Evolutionary conservation across 306 rosid species (phyloP).

Genomic region (Sechiopsis laciniata): DNA sequence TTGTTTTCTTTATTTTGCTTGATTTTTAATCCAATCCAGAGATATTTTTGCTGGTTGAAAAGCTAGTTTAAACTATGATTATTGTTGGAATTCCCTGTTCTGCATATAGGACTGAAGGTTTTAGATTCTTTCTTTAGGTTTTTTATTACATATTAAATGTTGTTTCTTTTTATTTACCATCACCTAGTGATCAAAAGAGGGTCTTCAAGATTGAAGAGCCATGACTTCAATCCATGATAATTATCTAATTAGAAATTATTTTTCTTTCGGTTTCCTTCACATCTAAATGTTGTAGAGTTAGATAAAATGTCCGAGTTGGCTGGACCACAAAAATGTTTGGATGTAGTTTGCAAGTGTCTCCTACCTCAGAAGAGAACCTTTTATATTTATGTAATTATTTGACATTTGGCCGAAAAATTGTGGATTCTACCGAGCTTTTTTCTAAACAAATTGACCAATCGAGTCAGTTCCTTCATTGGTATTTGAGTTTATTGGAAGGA

Average conservation of each 20-base stretch:
- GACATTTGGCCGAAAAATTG: conserved; percentile 11
- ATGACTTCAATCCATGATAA: too few species aligned
- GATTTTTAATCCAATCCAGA: not conserved
- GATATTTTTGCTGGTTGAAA: conserved; percentile 11
- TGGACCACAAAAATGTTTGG: not conserved
- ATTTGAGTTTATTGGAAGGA: conserved; percentile 1
- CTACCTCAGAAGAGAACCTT: conserved; percentile 5
- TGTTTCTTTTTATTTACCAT: not conserved
- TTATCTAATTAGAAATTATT: too few species aligned
- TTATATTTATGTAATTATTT: not conserved
- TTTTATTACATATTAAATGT: not conserved
- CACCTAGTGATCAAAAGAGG: too few species aligned
- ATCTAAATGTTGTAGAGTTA: not conserved
- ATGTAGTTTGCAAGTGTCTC: conserved; percentile 5
- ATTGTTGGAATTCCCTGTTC: conserved; percentile 16
- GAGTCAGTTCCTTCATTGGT: conserved; percentile 7
- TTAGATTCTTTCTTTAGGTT: not conserved
- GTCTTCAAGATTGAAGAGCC: too few species aligned
- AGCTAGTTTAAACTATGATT: conserved; percentile 13
- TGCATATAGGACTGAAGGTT: conserved; percentile 14
- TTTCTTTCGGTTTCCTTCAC: too few species aligned
- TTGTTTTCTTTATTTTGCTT: not conserved
- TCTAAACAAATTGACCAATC: not conserved
- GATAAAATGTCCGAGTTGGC: too few species aligned
- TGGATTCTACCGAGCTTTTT: not conserved